These are phyloP conservation scores for Tolypocladium inflatum DNA, from an alignment of 2,329 filamentous ascomycete genomes.

Conservation along the genomic window DNA sequence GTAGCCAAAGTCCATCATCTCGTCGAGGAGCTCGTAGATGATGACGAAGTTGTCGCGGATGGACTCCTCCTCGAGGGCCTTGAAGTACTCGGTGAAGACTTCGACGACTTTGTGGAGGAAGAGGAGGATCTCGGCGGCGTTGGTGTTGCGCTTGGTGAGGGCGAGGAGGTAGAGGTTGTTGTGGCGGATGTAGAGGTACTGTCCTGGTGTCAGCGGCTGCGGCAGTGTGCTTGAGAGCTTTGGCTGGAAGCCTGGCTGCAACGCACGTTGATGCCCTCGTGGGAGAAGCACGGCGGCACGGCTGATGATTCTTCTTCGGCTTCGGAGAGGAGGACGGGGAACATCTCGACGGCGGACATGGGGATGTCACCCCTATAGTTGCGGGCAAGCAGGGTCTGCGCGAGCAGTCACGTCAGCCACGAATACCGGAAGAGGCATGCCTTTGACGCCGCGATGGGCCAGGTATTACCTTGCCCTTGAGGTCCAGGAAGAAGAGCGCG, in stretches of 20 bases:
- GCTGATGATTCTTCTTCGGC: constrained; percentile 98
- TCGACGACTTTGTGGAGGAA: constrained; percentile 98
- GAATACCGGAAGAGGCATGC: not conserved
- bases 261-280: constrained; percentile 94
- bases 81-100: constrained; percentile 99
- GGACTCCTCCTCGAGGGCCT: constrained; percentile 95
- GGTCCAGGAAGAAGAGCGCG: constrained; percentile 94
- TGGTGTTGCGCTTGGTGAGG: constrained; percentile 96
- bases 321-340: constrained; percentile 89
- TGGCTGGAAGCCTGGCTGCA: not conserved
- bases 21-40: constrained; percentile 96
- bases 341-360: constrained; percentile 98
- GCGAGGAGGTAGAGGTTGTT: constrained; percentile 98
- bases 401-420: constrained; percentile 11
- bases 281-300: constrained; percentile 94
- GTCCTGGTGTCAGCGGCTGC: constrained; percentile 4
- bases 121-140: constrained; percentile 94
- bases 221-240: not conserved
- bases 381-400: constrained; percentile 87
- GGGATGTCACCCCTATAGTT: constrained; percentile 98
- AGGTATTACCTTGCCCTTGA: constrained; percentile 87
- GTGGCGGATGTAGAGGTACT: constrained; percentile 99
- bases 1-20: constrained; percentile 99
- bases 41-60: constrained; percentile 99
- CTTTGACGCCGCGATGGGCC: not conserved